Evolutionary conservation across 2,329 filamentous ascomycete genomes (phyloP).

Genomic region (Aspergillus melleus): DNA sequence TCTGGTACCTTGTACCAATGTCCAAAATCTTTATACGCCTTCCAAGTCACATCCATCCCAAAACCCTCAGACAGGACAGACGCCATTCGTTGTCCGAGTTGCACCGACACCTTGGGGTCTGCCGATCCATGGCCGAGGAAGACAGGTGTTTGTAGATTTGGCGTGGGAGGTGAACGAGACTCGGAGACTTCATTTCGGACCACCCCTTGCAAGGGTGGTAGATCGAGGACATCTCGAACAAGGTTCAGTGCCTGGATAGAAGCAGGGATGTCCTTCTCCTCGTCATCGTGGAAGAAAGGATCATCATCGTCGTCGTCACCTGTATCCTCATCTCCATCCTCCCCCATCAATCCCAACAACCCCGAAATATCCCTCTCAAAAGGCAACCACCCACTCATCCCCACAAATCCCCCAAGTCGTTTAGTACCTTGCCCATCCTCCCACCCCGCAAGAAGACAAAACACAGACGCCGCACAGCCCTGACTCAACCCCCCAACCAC

Average conservation of each 20-base stretch:
- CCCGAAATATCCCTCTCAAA: background rate
- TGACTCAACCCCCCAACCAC: no score
- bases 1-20: background rate
- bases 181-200: no score
- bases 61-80: conserved; percentile 12
- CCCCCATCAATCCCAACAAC: background rate
- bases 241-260: background rate
- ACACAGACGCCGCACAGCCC: no score
- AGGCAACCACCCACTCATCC: background rate
- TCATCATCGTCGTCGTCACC: no score
- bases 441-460: no score
- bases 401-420: background rate
- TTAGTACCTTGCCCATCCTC: no score
- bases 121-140: conserved; percentile 19
- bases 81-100: conserved; percentile 16
- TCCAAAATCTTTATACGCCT: background rate
- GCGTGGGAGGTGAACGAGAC: no score
- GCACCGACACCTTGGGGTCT: conserved; percentile 15
- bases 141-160: conserved; percentile 10
- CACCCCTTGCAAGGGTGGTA: background rate
- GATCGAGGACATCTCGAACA: background rate
- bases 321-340: background rate
- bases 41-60: conserved; percentile 21
- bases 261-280: background rate
- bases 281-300: background rate